Evolutionary conservation across 108 stramenopile genomes (phyloP).

Genomic region (Stephanodiscus triporus): DNA sequence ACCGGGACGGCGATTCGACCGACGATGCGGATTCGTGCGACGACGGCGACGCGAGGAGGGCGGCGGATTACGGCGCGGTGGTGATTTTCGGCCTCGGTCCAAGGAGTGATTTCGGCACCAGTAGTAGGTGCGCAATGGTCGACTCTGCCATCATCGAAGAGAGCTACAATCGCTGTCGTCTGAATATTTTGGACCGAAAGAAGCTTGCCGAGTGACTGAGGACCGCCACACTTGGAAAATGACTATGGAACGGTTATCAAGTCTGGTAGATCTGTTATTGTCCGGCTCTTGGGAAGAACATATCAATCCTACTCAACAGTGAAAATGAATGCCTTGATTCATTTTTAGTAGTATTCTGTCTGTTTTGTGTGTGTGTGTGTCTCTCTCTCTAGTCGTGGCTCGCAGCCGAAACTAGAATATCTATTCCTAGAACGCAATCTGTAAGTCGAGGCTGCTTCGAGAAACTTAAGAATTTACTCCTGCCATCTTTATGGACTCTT

Average conservation of each 20-base stretch:
- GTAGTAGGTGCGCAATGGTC: not conserved
- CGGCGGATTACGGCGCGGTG: conserved; percentile 27
- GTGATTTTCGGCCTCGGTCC: conserved; percentile 24
- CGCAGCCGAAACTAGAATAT: too few species aligned
- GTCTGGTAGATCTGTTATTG: too few species aligned
- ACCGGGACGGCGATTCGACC: conserved; percentile 17
- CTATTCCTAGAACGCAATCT: too few species aligned
- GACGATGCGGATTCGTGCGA: not conserved
- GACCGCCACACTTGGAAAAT: not conserved
- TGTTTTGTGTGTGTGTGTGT: too few species aligned
- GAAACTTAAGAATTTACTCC: too few species aligned
- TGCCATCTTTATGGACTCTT: too few species aligned
- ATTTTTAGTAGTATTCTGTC: too few species aligned
- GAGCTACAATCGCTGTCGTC: conserved; percentile 32
- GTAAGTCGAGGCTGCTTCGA: too few species aligned
- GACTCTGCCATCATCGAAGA: conserved; percentile 14
- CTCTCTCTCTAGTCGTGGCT: too few species aligned
- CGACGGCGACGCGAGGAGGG: not conserved
- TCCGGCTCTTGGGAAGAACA: too few species aligned
- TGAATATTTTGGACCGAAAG: not conserved
- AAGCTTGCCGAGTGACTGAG: not conserved
- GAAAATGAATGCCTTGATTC: too few species aligned
- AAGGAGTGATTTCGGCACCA: not conserved
- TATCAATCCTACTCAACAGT: too few species aligned
- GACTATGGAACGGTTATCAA: not conserved